Percentiles rank a stretch among this genome's conserved stretches.
Conservation (phyloP, 176 grass and related monocot species). For the Oryza meyeriana region DNA sequence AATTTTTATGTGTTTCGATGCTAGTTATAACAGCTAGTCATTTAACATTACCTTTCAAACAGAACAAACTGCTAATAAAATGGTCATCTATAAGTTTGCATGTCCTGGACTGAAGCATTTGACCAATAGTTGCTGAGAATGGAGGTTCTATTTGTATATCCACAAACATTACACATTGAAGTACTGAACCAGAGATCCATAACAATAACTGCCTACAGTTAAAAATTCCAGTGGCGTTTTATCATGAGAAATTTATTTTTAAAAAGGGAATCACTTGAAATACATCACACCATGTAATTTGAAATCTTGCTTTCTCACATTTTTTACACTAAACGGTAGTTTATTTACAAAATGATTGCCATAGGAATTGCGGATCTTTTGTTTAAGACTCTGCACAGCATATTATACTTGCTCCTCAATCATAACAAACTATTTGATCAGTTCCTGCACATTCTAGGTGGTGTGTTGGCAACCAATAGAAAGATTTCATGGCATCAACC, state of each 20-base stretch:
- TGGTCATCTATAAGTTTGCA: too few relatives aligned
- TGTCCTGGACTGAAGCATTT: too few relatives aligned
- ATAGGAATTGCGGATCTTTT: not conserved
- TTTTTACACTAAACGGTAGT: not conserved
- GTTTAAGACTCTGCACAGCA: not conserved
- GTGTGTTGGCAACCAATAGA: not conserved
- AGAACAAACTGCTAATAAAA: too few relatives aligned
- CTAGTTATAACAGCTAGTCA: too few relatives aligned
- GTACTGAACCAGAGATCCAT: not conserved
- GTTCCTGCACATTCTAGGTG: not conserved
- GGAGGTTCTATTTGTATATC: not conserved
- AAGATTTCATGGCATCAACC: not conserved
- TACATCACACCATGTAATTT: not conserved
- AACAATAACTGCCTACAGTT: not conserved
- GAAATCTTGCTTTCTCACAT: not conserved
- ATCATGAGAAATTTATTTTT: not conserved
- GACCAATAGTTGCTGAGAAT: too few relatives aligned
- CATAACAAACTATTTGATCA: not conserved
- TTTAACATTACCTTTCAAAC: too few relatives aligned
- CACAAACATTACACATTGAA: not conserved
- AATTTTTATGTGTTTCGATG: too few relatives aligned
- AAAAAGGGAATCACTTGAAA: not conserved
- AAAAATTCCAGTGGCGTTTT: not conserved
- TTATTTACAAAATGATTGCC: not conserved
- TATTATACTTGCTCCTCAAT: slow-evolving; percentile 15